These are phyloP conservation scores for Aquilaria yunnanensis DNA, from an alignment of 345 rosid genomes.

Conservation along the genomic window DNA sequence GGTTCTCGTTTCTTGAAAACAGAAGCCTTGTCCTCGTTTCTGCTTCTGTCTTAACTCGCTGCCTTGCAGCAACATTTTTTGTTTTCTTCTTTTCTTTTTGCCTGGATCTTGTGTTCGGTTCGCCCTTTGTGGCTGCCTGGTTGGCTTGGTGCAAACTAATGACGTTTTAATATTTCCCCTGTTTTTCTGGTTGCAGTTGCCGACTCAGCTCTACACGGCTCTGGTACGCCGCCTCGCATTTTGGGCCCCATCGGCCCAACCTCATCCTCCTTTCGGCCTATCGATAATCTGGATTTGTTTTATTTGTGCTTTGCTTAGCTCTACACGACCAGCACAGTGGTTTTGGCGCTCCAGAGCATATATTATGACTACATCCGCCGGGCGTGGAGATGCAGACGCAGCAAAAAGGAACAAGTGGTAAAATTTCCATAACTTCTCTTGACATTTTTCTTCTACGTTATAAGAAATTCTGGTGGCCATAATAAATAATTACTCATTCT, in stretches of 20 bases:
- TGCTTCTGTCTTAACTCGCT: neutral
- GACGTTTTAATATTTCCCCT: slow-evolving; percentile 13
- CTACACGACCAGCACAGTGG: slow-evolving; percentile 71
- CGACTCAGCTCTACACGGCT: slow-evolving; percentile 94
- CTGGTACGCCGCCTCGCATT: slow-evolving; percentile 35
- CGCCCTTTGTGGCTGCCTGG: no score
- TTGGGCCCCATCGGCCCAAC: neutral
- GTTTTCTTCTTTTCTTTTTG: neutral
- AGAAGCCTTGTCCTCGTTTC: neutral
- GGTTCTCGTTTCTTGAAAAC: slow-evolving; percentile 2
- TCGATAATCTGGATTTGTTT: neutral
- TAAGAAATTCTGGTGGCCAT: no score
- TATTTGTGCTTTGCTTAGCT: slow-evolving; percentile 37
- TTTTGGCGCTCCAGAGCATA: slow-evolving; percentile 64
- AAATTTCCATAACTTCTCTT: neutral
- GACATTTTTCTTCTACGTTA: neutral
- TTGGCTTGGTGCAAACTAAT: no score
- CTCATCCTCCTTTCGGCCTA: neutral
- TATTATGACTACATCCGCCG: slow-evolving; percentile 65
- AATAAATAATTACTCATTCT: no score
- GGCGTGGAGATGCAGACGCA: slow-evolving; percentile 30
- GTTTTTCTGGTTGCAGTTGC: slow-evolving; percentile 55
- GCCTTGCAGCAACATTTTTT: neutral
- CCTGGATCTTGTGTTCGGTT: neutral
- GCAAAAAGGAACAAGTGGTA: slow-evolving; percentile 26